These are phyloP conservation scores for Aspergillus sclerotioniger DNA, from an alignment of 495 filamentous ascomycete genomes.

Conservation along the genomic window DNA sequence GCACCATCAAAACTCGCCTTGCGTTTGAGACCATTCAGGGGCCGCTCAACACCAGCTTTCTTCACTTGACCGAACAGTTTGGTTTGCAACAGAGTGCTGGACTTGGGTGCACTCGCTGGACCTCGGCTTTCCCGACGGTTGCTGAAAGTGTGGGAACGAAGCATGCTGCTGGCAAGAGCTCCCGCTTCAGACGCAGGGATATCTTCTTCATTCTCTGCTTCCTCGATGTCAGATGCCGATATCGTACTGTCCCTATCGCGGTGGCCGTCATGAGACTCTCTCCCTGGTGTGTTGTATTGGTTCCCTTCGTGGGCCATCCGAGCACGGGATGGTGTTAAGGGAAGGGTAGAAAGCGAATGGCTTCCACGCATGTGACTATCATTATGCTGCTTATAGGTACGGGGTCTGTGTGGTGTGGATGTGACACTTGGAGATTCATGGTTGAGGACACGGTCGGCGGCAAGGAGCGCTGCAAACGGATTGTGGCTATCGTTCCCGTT, in stretches of 20 bases:
- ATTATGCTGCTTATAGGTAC: slow-evolving; percentile 45
- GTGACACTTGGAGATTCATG: slow-evolving; percentile 68
- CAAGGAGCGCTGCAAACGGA: slow-evolving; percentile 73
- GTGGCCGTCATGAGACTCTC: slow-evolving; percentile 48
- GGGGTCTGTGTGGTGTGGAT: slow-evolving; percentile 53
- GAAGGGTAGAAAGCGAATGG: slow-evolving; percentile 79
- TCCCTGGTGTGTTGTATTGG: slow-evolving; percentile 57
- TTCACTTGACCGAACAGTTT: slow-evolving; percentile 68
- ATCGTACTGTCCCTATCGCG: slow-evolving; percentile 86
- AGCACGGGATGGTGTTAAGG: slow-evolving; percentile 63
- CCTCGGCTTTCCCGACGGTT: slow-evolving; percentile 22
- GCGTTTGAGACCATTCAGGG: slow-evolving; percentile 50
- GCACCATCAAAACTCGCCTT: slow-evolving; percentile 51
- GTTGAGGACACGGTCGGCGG: slow-evolving; percentile 70
- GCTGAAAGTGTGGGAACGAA: slow-evolving; percentile 39
- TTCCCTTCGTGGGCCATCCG: slow-evolving; percentile 41
- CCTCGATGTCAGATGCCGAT: slow-evolving; percentile 73
- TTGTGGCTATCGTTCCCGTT: slow-evolving; percentile 46
- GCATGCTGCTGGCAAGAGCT: slow-evolving; percentile 50
- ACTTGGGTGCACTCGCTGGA: slow-evolving; percentile 31
- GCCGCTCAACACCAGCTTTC: slow-evolving; percentile 51
- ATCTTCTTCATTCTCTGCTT: slow-evolving; percentile 55
- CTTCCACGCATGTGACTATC: slow-evolving; percentile 62
- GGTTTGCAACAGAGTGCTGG: slow-evolving; percentile 53
- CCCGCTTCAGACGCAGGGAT: slow-evolving; percentile 53